phyloP scores from a whole-genome alignment of 2,329 filamentous ascomycete species.

The Huntiella decipiens region DNA sequence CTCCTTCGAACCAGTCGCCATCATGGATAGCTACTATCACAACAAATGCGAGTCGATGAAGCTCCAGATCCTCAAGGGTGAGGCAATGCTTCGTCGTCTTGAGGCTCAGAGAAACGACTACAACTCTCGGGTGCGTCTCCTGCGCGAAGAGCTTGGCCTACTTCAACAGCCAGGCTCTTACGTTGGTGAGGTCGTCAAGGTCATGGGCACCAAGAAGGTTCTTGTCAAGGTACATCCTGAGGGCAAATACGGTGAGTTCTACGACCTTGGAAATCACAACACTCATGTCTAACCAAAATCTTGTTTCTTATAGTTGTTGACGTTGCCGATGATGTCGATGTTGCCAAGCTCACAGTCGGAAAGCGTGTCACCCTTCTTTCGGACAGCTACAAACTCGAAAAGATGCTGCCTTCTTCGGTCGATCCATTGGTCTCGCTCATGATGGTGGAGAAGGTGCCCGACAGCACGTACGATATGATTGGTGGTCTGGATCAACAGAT shows the following conservation, averaged over 20 bases:
- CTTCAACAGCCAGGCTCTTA: slow-evolving; percentile 96
- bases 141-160: slow-evolving; percentile 87
- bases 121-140: slow-evolving; percentile 87
- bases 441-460: slow-evolving; percentile 99
- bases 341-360: slow-evolving; percentile 85
- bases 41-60: slow-evolving; percentile 99
- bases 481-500: slow-evolving; percentile 97
- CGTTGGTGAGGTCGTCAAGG: slow-evolving; percentile 98
- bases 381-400: slow-evolving; percentile 96
- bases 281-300: neutral
- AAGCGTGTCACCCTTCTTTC: slow-evolving; percentile 94
- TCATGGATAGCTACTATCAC: slow-evolving; percentile 97
- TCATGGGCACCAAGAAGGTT: slow-evolving; percentile 99
- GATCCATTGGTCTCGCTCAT: slow-evolving; percentile 97
- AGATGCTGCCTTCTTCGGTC: slow-evolving; percentile 94
- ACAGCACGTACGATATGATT: slow-evolving; percentile 99
- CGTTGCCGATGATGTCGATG: slow-evolving; percentile 82
- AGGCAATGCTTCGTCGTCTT: slow-evolving; percentile 81
- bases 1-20: slow-evolving; percentile 15
- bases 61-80: slow-evolving; percentile 98
- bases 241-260: slow-evolving; percentile 82
- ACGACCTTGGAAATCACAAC: slow-evolving; percentile 10
- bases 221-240: slow-evolving; percentile 97
- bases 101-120: slow-evolving; percentile 98
- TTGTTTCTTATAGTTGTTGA: slow-evolving; percentile 57